Evolutionary conservation across 768 basidiomycete species (phyloP).

Genomic region (Suillus subluteus): DNA sequence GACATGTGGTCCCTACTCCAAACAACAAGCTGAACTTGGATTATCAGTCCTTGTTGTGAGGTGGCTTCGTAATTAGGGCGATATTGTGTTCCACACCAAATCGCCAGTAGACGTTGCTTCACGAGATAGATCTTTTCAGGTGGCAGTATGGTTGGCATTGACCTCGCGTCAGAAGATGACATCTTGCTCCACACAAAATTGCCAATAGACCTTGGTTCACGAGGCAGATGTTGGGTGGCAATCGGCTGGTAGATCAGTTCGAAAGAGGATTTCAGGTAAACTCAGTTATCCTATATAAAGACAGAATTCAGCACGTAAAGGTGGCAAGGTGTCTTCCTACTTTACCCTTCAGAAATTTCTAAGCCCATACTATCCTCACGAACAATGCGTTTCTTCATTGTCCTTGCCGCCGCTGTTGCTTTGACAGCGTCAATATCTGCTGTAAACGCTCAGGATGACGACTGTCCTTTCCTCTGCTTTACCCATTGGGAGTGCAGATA

Average conservation of each 20-base stretch:
- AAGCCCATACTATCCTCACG: background rate
- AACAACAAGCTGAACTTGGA: too few species aligned
- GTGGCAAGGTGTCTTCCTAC: background rate
- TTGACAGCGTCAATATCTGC: background rate
- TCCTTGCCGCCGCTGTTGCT: background rate
- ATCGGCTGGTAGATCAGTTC: background rate
- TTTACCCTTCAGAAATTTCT: background rate
- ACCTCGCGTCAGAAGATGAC: background rate
- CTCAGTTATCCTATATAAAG: background rate
- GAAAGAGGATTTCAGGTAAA: background rate
- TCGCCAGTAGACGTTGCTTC: background rate
- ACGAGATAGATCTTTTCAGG: background rate
- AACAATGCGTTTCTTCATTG: background rate
- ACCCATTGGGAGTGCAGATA: too few species aligned
- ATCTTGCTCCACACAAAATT: background rate
- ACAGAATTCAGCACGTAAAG: background rate
- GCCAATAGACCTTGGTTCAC: background rate
- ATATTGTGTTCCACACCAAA: background rate
- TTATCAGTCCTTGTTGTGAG: background rate
- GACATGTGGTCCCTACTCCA: too few species aligned
- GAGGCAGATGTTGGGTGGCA: background rate
- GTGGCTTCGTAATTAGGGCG: background rate
- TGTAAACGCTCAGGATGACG: background rate
- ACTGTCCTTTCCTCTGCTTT: background rate
- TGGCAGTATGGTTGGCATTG: background rate